These are phyloP conservation scores for Pichia exigua DNA, from an alignment of 805 yeast genomes.

Conservation along the genomic window DNA sequence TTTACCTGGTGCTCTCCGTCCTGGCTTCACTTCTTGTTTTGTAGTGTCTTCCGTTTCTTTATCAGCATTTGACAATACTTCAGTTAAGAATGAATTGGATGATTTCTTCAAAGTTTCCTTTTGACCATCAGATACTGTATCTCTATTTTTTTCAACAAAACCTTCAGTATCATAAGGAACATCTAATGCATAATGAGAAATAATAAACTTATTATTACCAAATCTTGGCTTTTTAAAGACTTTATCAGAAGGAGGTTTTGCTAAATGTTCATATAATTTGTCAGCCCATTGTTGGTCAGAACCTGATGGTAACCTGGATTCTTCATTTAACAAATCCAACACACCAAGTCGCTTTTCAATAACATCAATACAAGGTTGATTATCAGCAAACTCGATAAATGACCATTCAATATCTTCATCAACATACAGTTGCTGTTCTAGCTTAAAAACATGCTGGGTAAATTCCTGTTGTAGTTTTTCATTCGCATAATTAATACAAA, in stretches of 20 bases:
- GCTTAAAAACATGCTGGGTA: slow-evolving; percentile 92
- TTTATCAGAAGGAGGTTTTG: slow-evolving; percentile 63
- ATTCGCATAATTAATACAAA: slow-evolving; percentile 94
- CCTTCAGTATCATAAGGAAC: slow-evolving; percentile 91
- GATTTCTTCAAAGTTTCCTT: slow-evolving; percentile 73
- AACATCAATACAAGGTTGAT: slow-evolving; percentile 91
- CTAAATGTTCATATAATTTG: slow-evolving; percentile 79
- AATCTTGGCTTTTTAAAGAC: slow-evolving; percentile 90
- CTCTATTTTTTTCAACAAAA: slow-evolving; percentile 93
- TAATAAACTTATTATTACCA: slow-evolving; percentile 85
- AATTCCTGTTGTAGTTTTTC: slow-evolving; percentile 96
- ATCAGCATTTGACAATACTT: slow-evolving; percentile 59
- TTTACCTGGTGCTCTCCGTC: slow-evolving; percentile 45
- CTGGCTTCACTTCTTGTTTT: slow-evolving; percentile 28
- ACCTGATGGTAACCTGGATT: slow-evolving; percentile 90
- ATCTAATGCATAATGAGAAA: slow-evolving; percentile 90
- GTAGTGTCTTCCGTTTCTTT: slow-evolving; percentile 35
- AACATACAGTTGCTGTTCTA: slow-evolving; percentile 93
- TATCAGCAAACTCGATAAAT: slow-evolving; percentile 90
- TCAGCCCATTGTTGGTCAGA: slow-evolving; percentile 87
- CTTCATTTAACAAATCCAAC: slow-evolving; percentile 84
- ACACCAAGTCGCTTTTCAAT: slow-evolving; percentile 88
- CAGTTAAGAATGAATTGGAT: slow-evolving; percentile 54
- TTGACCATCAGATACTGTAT: slow-evolving; percentile 94
- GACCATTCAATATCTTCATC: slow-evolving; percentile 94